Conservation (phyloP, 2,329 filamentous ascomycete genomes). For the Fusarium gaditjirri region DNA sequence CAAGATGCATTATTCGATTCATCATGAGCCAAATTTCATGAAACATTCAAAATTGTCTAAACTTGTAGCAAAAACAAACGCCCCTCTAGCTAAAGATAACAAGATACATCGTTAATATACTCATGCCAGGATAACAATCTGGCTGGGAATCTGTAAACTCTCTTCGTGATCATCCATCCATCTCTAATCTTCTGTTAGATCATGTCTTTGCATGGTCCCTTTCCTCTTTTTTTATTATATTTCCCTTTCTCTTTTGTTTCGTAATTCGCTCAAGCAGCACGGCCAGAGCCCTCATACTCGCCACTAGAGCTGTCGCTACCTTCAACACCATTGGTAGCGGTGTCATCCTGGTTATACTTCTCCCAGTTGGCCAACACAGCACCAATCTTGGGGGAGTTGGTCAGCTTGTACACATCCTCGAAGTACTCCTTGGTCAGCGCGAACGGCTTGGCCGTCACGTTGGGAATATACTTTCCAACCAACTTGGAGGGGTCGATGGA, state of each 20-base stretch:
- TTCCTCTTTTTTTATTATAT: slow-evolving; percentile 12
- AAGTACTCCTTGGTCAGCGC: slow-evolving; percentile 98
- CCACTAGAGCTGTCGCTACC: slow-evolving; percentile 54
- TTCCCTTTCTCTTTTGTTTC: slow-evolving; percentile 12
- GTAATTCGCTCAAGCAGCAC: slow-evolving; percentile 51
- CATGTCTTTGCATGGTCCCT: slow-evolving; percentile 23
- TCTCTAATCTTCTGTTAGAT: slow-evolving; percentile 29
- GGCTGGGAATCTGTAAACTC: slow-evolving; percentile 35
- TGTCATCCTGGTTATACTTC: slow-evolving; percentile 69
- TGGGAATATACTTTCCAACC: slow-evolving; percentile 98
- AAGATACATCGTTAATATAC: slow-evolving; percentile 45
- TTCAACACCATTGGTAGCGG: slow-evolving; percentile 46
- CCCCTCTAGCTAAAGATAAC: slow-evolving; percentile 39
- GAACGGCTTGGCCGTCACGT: slow-evolving; percentile 96
- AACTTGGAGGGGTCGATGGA: slow-evolving; percentile 97
- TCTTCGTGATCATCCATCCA: slow-evolving; percentile 42
- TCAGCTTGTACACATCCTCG: slow-evolving; percentile 96
- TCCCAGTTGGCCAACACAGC: slow-evolving; percentile 89
- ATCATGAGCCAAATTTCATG: slow-evolving; percentile 16
- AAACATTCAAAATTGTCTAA: slow-evolving; percentile 38
- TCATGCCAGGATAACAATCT: slow-evolving; percentile 38
- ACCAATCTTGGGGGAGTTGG: slow-evolving; percentile 82
- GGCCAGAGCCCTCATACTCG: slow-evolving; percentile 55
- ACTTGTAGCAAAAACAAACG: slow-evolving; percentile 37
- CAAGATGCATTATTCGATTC: background rate